A percentile compares a stretch with the other conserved stretches of the same genome.
phyloP scores from a whole-genome alignment of 2,329 filamentous ascomycete species.

The Aspergillus hiratsukae region DNA sequence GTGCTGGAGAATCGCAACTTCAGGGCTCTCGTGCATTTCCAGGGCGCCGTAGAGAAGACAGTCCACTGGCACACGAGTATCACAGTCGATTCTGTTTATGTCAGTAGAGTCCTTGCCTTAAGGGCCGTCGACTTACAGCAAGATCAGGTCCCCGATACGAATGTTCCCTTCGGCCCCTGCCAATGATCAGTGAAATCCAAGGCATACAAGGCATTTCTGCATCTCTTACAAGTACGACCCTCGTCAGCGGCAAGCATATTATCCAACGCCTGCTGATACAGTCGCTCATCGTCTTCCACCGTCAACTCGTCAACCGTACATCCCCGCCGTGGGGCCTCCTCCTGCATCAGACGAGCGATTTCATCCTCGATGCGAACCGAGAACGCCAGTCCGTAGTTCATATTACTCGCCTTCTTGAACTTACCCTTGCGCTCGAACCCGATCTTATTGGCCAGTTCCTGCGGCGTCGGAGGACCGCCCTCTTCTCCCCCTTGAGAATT shows the following conservation, averaged over 20 bases:
- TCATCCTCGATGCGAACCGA: conserved; percentile 60
- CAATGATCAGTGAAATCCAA: conserved; percentile 34
- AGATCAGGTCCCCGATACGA: conserved; percentile 73
- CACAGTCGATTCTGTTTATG: conserved; percentile 53
- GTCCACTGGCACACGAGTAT: conserved; percentile 64
- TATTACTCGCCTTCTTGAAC: conserved; percentile 72
- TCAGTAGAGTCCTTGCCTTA: neutral
- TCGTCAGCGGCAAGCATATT: conserved; percentile 50
- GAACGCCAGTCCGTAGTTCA: conserved; percentile 65
- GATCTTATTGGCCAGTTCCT: conserved; percentile 25
- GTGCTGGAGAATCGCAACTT: conserved; percentile 69
- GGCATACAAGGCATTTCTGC: neutral
- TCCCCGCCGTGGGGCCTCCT: conserved; percentile 4
- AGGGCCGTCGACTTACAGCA: conserved; percentile 40
- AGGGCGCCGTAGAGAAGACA: conserved; percentile 65
- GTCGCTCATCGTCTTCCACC: conserved; percentile 42
- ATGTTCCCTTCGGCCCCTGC: conserved; percentile 77
- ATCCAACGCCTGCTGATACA: conserved; percentile 25
- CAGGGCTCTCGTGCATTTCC: conserved; percentile 66
- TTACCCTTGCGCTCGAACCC: conserved; percentile 56
- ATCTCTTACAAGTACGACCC: conserved; percentile 8
- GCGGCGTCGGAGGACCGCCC: conserved; percentile 2
- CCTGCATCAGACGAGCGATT: conserved; percentile 40
- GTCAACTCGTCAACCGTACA: conserved; percentile 9
- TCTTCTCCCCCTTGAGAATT: neutral